A percentile compares a stretch with the other conserved stretches of the same genome.
Evolutionary conservation across 208 protist genomes (phyloP).

Genomic region (Porcisia deanei): DNA sequence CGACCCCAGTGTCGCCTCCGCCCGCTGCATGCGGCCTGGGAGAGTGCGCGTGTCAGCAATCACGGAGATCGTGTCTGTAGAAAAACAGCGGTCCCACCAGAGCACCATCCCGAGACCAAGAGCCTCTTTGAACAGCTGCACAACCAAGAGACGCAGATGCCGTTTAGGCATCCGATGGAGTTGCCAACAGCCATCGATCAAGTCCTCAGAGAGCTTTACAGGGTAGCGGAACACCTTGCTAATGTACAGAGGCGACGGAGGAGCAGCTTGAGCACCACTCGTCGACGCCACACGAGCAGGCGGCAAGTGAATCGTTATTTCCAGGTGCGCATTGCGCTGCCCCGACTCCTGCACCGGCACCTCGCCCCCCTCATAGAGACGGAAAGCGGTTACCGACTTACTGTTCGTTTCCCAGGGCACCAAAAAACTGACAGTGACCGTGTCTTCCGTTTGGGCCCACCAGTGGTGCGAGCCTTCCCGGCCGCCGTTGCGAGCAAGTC

Average conservation of each 20-base stretch:
- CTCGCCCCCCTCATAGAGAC: conserved; percentile 17
- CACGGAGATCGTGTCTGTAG: conserved; percentile 45
- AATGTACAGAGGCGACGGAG: conserved; percentile 8
- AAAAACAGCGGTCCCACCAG: conserved; percentile 82
- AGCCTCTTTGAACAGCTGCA: conserved; percentile 71
- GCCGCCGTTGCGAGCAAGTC: conserved; percentile 64
- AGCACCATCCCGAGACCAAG: conserved; percentile 59
- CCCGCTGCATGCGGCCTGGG: conserved; percentile 34
- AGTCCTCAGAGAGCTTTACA: conserved; percentile 57
- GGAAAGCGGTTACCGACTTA: conserved; percentile 49
- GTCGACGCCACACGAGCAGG: background rate
- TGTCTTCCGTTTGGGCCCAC: conserved; percentile 76
- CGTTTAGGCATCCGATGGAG: conserved; percentile 51
- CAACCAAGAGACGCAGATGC: conserved; percentile 54
- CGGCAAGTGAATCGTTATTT: conserved; percentile 3
- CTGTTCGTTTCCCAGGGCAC: conserved; percentile 47
- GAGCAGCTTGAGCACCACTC: background rate
- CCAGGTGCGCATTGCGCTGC: conserved; percentile 10
- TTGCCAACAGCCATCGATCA: conserved; percentile 79
- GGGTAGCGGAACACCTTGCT: conserved; percentile 53
- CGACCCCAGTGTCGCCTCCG: conserved; percentile 9
- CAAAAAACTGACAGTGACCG: conserved; percentile 61
- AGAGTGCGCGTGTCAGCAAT: conserved; percentile 52
- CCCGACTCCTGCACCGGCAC: background rate
- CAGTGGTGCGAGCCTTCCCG: conserved; percentile 59